These are phyloP conservation scores for Thielaviopsis musarum DNA, from an alignment of 2,329 filamentous ascomycete genomes.

Conservation along the genomic window DNA sequence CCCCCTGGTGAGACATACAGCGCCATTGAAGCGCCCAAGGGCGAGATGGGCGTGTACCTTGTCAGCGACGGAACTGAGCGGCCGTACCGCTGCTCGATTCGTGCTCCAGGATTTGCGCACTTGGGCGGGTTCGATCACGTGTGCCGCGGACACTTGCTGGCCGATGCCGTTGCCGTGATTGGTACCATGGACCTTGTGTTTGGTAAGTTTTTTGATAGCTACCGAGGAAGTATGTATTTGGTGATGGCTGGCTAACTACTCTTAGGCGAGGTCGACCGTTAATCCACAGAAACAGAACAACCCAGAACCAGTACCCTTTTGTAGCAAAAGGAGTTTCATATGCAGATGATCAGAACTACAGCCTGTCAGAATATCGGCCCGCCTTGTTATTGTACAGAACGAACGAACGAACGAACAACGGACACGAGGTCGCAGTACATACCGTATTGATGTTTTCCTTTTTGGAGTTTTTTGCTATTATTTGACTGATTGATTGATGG, in stretches of 20 bases:
- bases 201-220: slow-evolving; percentile 39
- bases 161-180: slow-evolving; percentile 93
- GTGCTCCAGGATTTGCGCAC: slow-evolving; percentile 92
- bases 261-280: slow-evolving; percentile 46
- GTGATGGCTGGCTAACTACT: background rate
- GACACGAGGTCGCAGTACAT: slow-evolving; percentile 16
- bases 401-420: background rate
- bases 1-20: slow-evolving; percentile 97
- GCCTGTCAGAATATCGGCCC: background rate
- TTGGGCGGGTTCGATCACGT: slow-evolving; percentile 88
- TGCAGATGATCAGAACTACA: slow-evolving; percentile 8
- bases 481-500: background rate
- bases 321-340: slow-evolving; percentile 12
- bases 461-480: slow-evolving; percentile 6
- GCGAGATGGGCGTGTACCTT: slow-evolving; percentile 95
- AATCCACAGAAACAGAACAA: slow-evolving; percentile 16
- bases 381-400: slow-evolving; percentile 16
- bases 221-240: background rate
- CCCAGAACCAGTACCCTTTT: slow-evolving; percentile 10
- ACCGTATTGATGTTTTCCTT: slow-evolving; percentile 13
- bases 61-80: slow-evolving; percentile 93
- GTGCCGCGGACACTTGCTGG: slow-evolving; percentile 77
- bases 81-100: slow-evolving; percentile 94
- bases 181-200: slow-evolving; percentile 82
- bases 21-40: slow-evolving; percentile 98